phyloP scores from a whole-genome alignment of 1,284 basidiomycete genomes.

The Ganoderma boninense region DNA sequence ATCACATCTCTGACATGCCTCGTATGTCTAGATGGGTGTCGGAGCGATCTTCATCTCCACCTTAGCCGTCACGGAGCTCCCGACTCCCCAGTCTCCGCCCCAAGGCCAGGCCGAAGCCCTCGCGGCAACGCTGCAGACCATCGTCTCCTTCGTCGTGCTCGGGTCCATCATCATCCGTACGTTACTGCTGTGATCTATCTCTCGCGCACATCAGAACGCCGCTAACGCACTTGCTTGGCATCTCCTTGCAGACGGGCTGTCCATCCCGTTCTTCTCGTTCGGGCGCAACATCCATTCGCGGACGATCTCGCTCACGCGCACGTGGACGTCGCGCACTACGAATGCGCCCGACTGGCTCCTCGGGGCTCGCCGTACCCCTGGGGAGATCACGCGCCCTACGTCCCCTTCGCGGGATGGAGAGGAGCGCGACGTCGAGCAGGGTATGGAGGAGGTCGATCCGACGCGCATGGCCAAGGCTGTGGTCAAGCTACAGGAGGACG shows the following conservation, averaged over 20 bases:
- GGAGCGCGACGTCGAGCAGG: constrained; percentile 27
- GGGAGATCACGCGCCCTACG: constrained; percentile 19
- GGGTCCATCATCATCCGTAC: constrained; percentile 84
- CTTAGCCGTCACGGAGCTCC: constrained; percentile 74
- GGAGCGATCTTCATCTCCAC: constrained; percentile 89
- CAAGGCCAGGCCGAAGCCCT: constrained; percentile 75
- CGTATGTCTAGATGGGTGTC: constrained; percentile 69
- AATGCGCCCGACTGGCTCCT: constrained; percentile 60
- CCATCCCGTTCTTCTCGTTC: constrained; percentile 87
- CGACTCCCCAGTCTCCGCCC: constrained; percentile 66
- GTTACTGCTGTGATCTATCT: constrained; percentile 36
- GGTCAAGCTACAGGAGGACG: background rate
- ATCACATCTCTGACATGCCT: constrained; percentile 5
- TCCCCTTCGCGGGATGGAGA: constrained; percentile 7
- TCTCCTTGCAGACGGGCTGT: constrained; percentile 75
- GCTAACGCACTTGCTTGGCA: background rate
- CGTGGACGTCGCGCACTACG: constrained; percentile 38
- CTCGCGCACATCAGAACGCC: no score
- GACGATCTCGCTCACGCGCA: constrained; percentile 47
- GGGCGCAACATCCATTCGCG: constrained; percentile 73
- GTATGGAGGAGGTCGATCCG: constrained; percentile 14
- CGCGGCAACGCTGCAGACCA: constrained; percentile 77
- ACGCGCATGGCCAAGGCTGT: constrained; percentile 1
- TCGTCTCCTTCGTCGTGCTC: constrained; percentile 87
- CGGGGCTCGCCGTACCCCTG: constrained; percentile 45